Conservation (phyloP, 2,329 filamentous ascomycete genomes). For the Xylaria polymorpha region DNA sequence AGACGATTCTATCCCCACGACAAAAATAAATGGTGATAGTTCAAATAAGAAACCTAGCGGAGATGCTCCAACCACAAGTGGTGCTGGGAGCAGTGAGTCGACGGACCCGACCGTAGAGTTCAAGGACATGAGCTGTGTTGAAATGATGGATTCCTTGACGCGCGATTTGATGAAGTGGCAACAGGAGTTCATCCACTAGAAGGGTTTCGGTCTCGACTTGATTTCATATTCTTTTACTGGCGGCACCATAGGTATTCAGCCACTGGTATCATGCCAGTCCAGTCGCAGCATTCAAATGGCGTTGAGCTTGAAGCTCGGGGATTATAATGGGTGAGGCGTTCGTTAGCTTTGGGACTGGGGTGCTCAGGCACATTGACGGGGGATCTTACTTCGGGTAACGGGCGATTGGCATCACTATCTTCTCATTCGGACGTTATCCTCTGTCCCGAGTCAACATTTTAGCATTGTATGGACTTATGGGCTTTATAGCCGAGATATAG, state of each 20-base stretch:
- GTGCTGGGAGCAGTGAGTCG: slow-evolving; percentile 49
- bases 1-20: slow-evolving; percentile 51
- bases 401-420: not conserved
- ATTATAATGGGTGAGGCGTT: slow-evolving; percentile 27
- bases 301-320: slow-evolving; percentile 36
- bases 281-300: slow-evolving; percentile 42
- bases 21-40: slow-evolving; percentile 53
- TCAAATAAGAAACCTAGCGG: slow-evolving; percentile 41
- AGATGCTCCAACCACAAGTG: slow-evolving; percentile 39
- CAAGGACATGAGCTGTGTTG: slow-evolving; percentile 78
- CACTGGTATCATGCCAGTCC: slow-evolving; percentile 38
- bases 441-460: not conserved
- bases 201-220: slow-evolving; percentile 28
- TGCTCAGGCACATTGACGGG: slow-evolving; percentile 1
- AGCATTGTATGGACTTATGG: not conserved
- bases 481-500: not conserved
- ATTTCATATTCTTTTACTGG: slow-evolving; percentile 18
- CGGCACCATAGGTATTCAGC: slow-evolving; percentile 37
- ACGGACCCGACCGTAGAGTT: slow-evolving; percentile 62
- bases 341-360: slow-evolving; percentile 24
- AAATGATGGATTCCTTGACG: slow-evolving; percentile 92
- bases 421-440: not conserved
- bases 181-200: slow-evolving; percentile 68
- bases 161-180: slow-evolving; percentile 88
- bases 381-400: slow-evolving; percentile 8